phyloP scores from a whole-genome alignment of 306 rosid genomes.

The Prunus mira region DNA sequence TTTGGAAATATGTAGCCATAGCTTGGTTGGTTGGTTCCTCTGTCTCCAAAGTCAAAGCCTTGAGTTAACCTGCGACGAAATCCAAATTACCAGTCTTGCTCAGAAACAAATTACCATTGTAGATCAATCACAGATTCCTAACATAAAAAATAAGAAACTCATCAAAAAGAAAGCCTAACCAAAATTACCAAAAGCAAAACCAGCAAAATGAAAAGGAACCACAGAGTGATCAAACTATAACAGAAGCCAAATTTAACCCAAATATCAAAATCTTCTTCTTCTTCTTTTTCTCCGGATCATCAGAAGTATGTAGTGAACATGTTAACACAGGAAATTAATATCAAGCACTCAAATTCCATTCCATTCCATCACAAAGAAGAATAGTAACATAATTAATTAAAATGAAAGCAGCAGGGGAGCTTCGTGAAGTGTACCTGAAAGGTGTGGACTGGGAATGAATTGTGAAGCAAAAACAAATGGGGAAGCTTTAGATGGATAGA shows the following conservation, averaged over 20 bases:
- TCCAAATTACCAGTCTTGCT: not conserved
- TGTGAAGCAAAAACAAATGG: constrained; percentile 24
- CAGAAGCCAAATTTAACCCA: not conserved
- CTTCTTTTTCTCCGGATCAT: no score
- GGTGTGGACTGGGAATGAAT: not conserved
- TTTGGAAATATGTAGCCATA: constrained; percentile 41
- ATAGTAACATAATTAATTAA: no score
- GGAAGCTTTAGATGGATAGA: constrained; percentile 1
- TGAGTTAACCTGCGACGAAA: not conserved
- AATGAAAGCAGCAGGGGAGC: no score
- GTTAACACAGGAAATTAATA: no score
- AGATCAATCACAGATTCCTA: constrained; percentile 1
- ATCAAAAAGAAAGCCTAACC: not conserved
- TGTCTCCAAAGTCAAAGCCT: not conserved
- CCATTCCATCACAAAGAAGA: no score
- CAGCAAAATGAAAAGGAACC: not conserved
- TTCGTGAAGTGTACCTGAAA: no score
- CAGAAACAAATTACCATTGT: not conserved
- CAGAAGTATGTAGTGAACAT: no score
- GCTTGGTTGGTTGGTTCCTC: not conserved
- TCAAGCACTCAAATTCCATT: no score
- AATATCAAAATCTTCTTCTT: not conserved
- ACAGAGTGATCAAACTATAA: not conserved
- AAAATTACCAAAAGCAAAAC: not conserved
- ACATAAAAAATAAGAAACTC: not conserved